phyloP scores from a whole-genome alignment of 1,284 basidiomycete genomes.

The Leccinum insolens region DNA sequence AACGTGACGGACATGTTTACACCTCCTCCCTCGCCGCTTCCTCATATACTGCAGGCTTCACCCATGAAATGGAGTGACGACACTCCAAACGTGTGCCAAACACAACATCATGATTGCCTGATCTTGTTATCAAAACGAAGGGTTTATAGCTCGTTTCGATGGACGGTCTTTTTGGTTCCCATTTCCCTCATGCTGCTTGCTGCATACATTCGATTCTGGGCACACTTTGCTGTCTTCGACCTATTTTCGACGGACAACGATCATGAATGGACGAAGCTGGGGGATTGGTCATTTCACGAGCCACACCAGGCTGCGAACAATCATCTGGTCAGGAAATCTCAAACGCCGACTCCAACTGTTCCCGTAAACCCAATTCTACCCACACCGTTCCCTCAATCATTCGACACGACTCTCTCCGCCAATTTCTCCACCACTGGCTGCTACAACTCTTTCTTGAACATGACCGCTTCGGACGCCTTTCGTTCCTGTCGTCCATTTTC shows the following conservation, averaged over 20 bases:
- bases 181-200: conserved; percentile 56
- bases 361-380: conserved; percentile 50
- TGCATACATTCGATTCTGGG: conserved; percentile 49
- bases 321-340: conserved; percentile 6
- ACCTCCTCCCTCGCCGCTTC: conserved; percentile 49
- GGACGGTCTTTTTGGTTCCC: conserved; percentile 57
- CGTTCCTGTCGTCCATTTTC: conserved; percentile 76
- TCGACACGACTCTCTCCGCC: conserved; percentile 61
- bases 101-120: conserved; percentile 9
- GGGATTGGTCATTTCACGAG: conserved; percentile 45
- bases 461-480: conserved; percentile 65
- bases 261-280: conserved; percentile 25
- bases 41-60: conserved; percentile 19
- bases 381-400: conserved; percentile 76
- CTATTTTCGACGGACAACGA: conserved; percentile 36
- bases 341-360: conserved; percentile 41
- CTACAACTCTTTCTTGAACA: conserved; percentile 69
- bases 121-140: conserved; percentile 40
- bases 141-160: conserved; percentile 45
- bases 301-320: conserved; percentile 32
- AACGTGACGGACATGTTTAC: conserved; percentile 45
- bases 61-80: conserved; percentile 4
- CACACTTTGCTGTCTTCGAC: conserved; percentile 51
- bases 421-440: conserved; percentile 69
- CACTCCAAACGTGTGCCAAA: conserved; percentile 11